phyloP scores from a whole-genome alignment of 73 alveolate genomes.

The Blepharisma stoltei region DNA sequence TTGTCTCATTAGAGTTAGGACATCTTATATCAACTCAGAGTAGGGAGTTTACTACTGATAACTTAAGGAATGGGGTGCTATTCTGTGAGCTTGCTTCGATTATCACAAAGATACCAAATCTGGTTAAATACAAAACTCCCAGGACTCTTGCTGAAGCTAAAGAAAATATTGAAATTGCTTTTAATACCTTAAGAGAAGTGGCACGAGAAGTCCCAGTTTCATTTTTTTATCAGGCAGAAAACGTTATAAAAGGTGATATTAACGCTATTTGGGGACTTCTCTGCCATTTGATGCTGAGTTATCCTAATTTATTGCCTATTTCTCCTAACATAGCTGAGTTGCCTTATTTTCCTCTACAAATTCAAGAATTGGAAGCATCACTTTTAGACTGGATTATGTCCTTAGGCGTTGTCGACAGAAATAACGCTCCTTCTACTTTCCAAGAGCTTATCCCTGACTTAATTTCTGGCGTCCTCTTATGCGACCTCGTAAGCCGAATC shows the following conservation, averaged over 20 bases:
- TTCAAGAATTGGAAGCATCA: neutral
- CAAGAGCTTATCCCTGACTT: slow-evolving; percentile 35
- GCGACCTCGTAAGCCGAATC: slow-evolving; percentile 42
- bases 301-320: slow-evolving; percentile 46
- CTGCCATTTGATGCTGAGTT: slow-evolving; percentile 37
- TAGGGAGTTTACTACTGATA: slow-evolving; percentile 1
- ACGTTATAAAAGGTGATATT: slow-evolving; percentile 46
- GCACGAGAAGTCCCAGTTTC: slow-evolving; percentile 49
- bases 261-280: slow-evolving; percentile 54
- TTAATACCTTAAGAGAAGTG: slow-evolving; percentile 29
- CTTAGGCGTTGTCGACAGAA: slow-evolving; percentile 10
- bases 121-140: slow-evolving; percentile 33
- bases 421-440: neutral
- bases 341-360: slow-evolving; percentile 11
- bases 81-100: slow-evolving; percentile 6
- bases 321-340: neutral
- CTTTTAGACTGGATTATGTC: slow-evolving; percentile 8
- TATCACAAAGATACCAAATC: neutral
- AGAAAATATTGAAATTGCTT: slow-evolving; percentile 45
- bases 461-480: slow-evolving; percentile 44
- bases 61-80: slow-evolving; percentile 6
- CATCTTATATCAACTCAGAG: neutral
- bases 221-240: slow-evolving; percentile 35
- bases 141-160: slow-evolving; percentile 41
- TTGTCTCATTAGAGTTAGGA: slow-evolving; percentile 10